These are phyloP conservation scores for Epichloe sylvatica DNA, from an alignment of 2,329 filamentous ascomycete genomes.

Conservation along the genomic window DNA sequence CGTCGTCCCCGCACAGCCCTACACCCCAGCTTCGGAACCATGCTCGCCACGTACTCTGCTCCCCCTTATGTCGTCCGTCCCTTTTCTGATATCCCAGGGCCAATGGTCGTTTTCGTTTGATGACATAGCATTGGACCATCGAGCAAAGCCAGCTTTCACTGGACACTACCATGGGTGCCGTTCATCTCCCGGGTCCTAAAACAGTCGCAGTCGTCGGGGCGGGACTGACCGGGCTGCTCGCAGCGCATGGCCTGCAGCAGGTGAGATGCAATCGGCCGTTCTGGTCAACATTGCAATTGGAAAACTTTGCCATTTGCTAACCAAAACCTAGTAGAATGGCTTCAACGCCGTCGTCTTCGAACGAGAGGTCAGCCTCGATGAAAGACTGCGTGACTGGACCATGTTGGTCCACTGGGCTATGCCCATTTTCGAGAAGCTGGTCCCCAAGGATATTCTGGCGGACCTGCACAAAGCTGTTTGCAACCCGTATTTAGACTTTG, in stretches of 20 bases:
- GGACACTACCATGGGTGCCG: not conserved
- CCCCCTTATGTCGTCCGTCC: too few species aligned
- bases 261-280: slow-evolving; percentile 9
- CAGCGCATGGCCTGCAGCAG: slow-evolving; percentile 23
- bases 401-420: slow-evolving; percentile 27
- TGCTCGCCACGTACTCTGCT: too few species aligned
- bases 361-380: slow-evolving; percentile 14
- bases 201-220: slow-evolving; percentile 23
- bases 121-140: not conserved
- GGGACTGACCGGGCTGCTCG: slow-evolving; percentile 24
- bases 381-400: slow-evolving; percentile 24
- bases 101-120: too few species aligned
- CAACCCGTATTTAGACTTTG: slow-evolving; percentile 21
- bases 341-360: slow-evolving; percentile 21
- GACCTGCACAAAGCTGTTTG: slow-evolving; percentile 18
- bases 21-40: too few species aligned
- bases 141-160: not conserved
- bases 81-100: too few species aligned
- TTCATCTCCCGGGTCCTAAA: not conserved
- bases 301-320: not conserved
- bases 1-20: too few species aligned
- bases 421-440: slow-evolving; percentile 19
- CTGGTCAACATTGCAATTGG: not conserved
- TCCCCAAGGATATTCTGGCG: slow-evolving; percentile 18
- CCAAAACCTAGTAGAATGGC: slow-evolving; percentile 14